These are phyloP conservation scores for Hemerocallis citrina DNA, from an alignment of 106 monocot species.

Conservation along the genomic window DNA sequence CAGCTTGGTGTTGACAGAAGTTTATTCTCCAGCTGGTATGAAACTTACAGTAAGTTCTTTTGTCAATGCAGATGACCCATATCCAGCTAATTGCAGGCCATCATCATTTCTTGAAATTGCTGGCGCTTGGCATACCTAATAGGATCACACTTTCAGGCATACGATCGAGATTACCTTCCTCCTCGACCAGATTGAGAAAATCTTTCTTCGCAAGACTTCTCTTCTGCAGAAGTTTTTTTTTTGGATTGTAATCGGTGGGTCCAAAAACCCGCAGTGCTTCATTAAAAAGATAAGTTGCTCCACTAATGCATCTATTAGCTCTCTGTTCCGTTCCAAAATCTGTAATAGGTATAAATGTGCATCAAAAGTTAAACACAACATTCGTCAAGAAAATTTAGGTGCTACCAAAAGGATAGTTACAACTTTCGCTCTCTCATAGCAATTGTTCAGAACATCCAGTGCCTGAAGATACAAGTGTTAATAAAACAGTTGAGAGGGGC, in stretches of 20 bases:
- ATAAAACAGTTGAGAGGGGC: too few relatives aligned
- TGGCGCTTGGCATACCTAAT: conserved; percentile 46
- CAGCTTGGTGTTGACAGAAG: too few relatives aligned
- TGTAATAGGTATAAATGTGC: conserved; percentile 15
- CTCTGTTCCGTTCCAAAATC: conserved; percentile 57
- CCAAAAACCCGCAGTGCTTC: too few relatives aligned
- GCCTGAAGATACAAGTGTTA: conserved; percentile 84
- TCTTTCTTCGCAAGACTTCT: conserved; percentile 76
- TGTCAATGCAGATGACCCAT: not conserved
- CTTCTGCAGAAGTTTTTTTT: too few relatives aligned
- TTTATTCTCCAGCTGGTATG: too few relatives aligned
- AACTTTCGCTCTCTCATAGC: conserved; percentile 65
- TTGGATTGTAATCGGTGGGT: too few relatives aligned
- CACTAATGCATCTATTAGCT: conserved; percentile 54
- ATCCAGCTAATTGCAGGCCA: conserved; percentile 26
- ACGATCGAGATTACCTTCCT: conserved; percentile 55
- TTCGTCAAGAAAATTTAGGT: not conserved
- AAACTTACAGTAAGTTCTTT: not conserved
- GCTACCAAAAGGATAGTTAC: not conserved
- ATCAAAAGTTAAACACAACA: not conserved
- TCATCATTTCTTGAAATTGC: conserved; percentile 61
- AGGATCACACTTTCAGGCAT: conserved; percentile 43
- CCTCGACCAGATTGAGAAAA: conserved; percentile 51
- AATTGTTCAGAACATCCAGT: conserved; percentile 46
- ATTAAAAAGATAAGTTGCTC: conserved; percentile 49